Evolutionary conservation across 257 asterid genomes (phyloP).

Genomic region (Nicotiana obtusifolia): DNA sequence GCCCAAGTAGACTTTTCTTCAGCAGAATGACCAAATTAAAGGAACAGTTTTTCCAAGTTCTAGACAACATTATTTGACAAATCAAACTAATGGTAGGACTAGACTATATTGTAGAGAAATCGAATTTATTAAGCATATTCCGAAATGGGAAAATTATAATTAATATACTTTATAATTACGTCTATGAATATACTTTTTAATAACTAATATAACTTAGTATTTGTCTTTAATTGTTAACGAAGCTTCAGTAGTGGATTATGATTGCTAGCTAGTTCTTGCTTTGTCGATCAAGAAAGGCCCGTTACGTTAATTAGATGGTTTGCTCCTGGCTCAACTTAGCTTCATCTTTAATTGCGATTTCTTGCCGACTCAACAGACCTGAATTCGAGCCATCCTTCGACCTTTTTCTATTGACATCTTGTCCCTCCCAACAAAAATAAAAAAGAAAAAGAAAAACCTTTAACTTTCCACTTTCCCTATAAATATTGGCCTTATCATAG

Average conservation of each 20-base stretch:
- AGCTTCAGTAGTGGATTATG: too few relatives aligned
- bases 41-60: not conserved
- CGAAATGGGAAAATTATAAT: too few relatives aligned
- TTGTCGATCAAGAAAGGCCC: not conserved
- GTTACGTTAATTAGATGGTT: not conserved
- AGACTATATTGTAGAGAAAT: not conserved
- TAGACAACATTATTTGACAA: not conserved
- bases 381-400: not conserved
- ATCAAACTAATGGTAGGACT: not conserved
- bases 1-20: not conserved
- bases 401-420: not conserved
- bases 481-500: too few relatives aligned
- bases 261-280: not conserved
- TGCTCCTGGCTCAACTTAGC: not conserved
- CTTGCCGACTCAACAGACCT: not conserved
- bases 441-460: not conserved
- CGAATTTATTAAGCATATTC: not conserved
- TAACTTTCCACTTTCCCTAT: too few relatives aligned
- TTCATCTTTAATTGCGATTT: not conserved
- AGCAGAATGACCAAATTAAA: not conserved
- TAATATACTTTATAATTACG: too few relatives aligned
- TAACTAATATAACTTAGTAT: too few relatives aligned
- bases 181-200: too few relatives aligned
- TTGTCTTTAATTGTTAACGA: too few relatives aligned
- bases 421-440: not conserved